Evolutionary conservation across 2,329 filamentous ascomycete species (phyloP).

Genomic region (Leptographium galeiforme): DNA sequence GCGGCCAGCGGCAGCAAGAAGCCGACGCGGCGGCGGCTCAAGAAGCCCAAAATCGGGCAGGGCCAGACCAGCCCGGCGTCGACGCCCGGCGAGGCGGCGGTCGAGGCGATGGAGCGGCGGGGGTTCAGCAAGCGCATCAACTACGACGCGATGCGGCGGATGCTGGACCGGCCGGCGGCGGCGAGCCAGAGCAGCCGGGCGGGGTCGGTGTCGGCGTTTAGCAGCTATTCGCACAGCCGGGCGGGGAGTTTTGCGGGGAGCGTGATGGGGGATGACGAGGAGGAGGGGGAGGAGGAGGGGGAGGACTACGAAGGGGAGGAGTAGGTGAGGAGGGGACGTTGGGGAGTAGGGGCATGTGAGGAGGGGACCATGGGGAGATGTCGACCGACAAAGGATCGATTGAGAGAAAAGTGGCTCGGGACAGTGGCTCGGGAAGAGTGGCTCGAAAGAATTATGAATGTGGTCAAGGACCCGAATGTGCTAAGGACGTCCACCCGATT

Average conservation of each 20-base stretch:
- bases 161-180: constrained; percentile 34
- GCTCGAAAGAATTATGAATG: too few relatives aligned
- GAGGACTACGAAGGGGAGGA: background rate
- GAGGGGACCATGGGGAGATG: too few relatives aligned
- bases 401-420: too few relatives aligned
- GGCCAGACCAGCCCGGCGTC: constrained; percentile 54
- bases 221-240: constrained; percentile 23
- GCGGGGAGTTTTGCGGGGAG: constrained; percentile 18
- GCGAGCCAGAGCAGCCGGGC: constrained; percentile 20
- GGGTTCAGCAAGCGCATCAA: constrained; percentile 65
- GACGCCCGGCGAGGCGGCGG: constrained; percentile 56
- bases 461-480: too few relatives aligned
- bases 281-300: constrained; percentile 3
- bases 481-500: too few relatives aligned
- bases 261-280: constrained; percentile 7
- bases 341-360: too few relatives aligned
- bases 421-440: too few relatives aligned
- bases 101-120: constrained; percentile 53
- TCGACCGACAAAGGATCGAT: too few relatives aligned
- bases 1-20: constrained; percentile 14
- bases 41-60: constrained; percentile 46
- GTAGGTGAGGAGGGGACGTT: too few relatives aligned
- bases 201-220: constrained; percentile 34
- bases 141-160: constrained; percentile 48
- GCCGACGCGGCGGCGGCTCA: constrained; percentile 28